phyloP scores from a whole-genome alignment of 1,139 yeast species.

The Chernovozyma aurita region DNA sequence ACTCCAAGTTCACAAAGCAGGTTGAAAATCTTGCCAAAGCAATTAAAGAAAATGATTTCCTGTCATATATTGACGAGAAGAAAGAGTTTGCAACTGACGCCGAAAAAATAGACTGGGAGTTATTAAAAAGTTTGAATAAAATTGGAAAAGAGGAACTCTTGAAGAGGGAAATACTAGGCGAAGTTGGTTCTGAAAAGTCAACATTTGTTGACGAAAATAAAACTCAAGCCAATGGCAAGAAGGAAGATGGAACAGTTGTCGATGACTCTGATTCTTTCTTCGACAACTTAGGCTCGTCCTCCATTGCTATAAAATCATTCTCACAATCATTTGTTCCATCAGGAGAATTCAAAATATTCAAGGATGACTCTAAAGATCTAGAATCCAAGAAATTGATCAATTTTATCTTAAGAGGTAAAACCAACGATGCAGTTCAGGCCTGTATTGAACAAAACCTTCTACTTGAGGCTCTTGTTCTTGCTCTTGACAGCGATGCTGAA shows the following conservation, averaged over 20 bases:
- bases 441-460: constrained; percentile 63
- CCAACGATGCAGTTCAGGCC: constrained; percentile 61
- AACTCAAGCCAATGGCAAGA: constrained; percentile 19
- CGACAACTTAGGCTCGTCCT: constrained; percentile 34
- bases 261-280: constrained; percentile 46
- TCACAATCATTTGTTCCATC: constrained; percentile 31
- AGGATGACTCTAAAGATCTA: constrained; percentile 15
- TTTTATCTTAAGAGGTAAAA: constrained; percentile 59
- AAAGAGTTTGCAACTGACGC: constrained; percentile 33
- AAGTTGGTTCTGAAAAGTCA: constrained; percentile 6
- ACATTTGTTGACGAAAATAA: constrained; percentile 11
- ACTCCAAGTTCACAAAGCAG: constrained; percentile 20
- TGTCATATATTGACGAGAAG: constrained; percentile 51
- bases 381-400: constrained; percentile 46
- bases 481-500: constrained; percentile 63
- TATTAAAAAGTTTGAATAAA: constrained; percentile 54
- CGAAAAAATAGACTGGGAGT: constrained; percentile 73
- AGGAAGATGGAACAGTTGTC: constrained; percentile 16
- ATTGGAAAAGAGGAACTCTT: constrained; percentile 45
- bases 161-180: constrained; percentile 16
- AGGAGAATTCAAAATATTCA: constrained; percentile 40
- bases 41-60: constrained; percentile 50
- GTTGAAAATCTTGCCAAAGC: constrained; percentile 47
- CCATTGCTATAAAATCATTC: constrained; percentile 12
- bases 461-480: constrained; percentile 77